Evolutionary conservation across 345 rosid species (phyloP).

Genomic region (Ricinus communis): DNA sequence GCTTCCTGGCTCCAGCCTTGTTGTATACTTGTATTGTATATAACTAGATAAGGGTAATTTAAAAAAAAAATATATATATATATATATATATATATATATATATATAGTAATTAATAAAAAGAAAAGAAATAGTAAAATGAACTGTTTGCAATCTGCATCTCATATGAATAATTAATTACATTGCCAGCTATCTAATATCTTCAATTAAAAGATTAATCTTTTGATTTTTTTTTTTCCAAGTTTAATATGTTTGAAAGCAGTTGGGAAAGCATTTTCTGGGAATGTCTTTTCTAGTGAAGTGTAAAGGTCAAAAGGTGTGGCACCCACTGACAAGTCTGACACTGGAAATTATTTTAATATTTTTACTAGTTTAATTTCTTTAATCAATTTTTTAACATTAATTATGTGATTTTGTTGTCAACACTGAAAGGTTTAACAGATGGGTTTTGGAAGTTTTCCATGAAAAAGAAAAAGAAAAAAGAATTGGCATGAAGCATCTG

Average conservation of each 20-base stretch:
- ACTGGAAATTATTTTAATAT: not conserved
- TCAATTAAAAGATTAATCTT: not conserved
- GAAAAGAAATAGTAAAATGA: not conserved
- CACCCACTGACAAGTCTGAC: slow-evolving; percentile 35
- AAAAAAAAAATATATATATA: too few species aligned
- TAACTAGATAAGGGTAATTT: too few species aligned
- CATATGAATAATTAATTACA: not conserved
- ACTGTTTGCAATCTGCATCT: slow-evolving; percentile 18
- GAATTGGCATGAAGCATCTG: not conserved
- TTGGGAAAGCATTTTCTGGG: slow-evolving; percentile 18
- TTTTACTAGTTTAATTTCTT: not conserved
- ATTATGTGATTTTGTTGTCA: slow-evolving; percentile 7
- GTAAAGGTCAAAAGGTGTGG: slow-evolving; percentile 45
- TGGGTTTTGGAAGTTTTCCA: not conserved
- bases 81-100: not conserved
- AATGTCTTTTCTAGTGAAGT: slow-evolving; percentile 47
- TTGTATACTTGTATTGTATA: not conserved
- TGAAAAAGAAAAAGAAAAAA: not conserved
- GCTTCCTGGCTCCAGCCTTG: slow-evolving; percentile 14
- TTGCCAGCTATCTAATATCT: slow-evolving; percentile 18
- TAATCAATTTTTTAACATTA: not conserved
- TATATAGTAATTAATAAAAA: not conserved
- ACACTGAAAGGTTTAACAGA: not conserved
- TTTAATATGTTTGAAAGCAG: slow-evolving; percentile 13
- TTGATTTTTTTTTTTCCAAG: not conserved